These are phyloP conservation scores for Cladophialophora bantiana DNA, from an alignment of 2,329 filamentous ascomycete species.

Conservation along the genomic window DNA sequence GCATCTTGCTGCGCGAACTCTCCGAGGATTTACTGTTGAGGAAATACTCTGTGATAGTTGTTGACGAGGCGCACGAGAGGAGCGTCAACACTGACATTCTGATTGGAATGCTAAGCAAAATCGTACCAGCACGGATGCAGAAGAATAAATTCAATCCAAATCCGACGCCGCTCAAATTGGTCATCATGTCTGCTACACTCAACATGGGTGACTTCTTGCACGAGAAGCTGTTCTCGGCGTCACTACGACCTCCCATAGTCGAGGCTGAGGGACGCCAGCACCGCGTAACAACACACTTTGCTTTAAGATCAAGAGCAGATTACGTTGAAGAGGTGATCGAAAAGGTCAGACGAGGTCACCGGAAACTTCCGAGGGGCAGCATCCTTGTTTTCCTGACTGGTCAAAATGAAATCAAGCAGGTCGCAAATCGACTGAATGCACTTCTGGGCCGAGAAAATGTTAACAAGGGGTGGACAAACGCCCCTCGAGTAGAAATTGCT, in stretches of 20 bases:
- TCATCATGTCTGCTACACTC: conserved; percentile 98
- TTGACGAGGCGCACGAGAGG: conserved; percentile 96
- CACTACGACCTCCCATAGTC: conserved; percentile 76
- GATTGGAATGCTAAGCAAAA: conserved; percentile 95
- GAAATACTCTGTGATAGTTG: conserved; percentile 92
- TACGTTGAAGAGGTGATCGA: conserved; percentile 89
- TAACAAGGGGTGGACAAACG: conserved; percentile 49
- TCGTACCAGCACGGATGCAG: conserved; percentile 81
- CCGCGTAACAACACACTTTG: conserved; percentile 87
- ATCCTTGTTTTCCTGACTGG: conserved; percentile 95
- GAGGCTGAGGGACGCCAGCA: conserved; percentile 92
- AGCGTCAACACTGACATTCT: conserved; percentile 98
- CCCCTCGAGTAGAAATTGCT: conserved; percentile 74
- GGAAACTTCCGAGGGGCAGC: conserved; percentile 85
- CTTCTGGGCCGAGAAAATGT: conserved; percentile 24
- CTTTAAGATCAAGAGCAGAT: conserved; percentile 80
- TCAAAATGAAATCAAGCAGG: conserved; percentile 83
- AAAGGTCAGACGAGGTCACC: conserved; percentile 86
- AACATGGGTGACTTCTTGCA: conserved; percentile 88
- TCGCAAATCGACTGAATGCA: conserved; percentile 77
- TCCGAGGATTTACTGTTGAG: conserved; percentile 84
- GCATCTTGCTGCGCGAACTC: conserved; percentile 90
- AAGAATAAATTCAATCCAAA: conserved; percentile 74
- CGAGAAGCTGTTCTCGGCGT: conserved; percentile 79
- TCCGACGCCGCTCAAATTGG: conserved; percentile 81